These are phyloP conservation scores for Phytophthora chlamydospora DNA, from an alignment of 352 stramenopile genomes.

Conservation along the genomic window DNA sequence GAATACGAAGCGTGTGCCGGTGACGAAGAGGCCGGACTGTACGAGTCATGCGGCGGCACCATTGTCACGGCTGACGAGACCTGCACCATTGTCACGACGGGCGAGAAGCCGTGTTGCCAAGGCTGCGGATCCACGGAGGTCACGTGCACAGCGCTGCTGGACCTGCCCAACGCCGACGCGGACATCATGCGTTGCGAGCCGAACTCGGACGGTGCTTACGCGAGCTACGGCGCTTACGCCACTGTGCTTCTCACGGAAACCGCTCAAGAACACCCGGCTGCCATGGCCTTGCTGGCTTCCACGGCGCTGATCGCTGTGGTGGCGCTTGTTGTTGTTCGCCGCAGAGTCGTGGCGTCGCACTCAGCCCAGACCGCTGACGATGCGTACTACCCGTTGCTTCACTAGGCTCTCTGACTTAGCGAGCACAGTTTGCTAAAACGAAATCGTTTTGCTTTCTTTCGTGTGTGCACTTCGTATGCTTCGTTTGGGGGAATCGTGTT, in stretches of 20 bases:
- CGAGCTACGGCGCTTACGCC: conserved; percentile 23
- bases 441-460: too few relatives aligned
- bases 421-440: not conserved
- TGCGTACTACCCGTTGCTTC: conserved; percentile 67
- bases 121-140: conserved; percentile 36
- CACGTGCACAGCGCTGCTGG: conserved; percentile 49
- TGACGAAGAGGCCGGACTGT: conserved; percentile 38
- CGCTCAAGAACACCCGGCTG: conserved; percentile 34
- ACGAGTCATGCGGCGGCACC: conserved; percentile 53
- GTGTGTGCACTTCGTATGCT: not conserved
- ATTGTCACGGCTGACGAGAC: conserved; percentile 29
- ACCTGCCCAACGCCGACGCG: conserved; percentile 39
- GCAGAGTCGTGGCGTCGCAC: conserved; percentile 16
- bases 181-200: conserved; percentile 72
- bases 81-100: conserved; percentile 35
- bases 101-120: conserved; percentile 53
- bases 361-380: conserved; percentile 40
- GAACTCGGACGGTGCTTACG: conserved; percentile 19
- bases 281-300: conserved; percentile 38
- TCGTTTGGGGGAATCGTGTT: too few relatives aligned
- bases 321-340: conserved; percentile 58
- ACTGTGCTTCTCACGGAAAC: conserved; percentile 33
- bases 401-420: conserved; percentile 28
- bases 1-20: conserved; percentile 44
- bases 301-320: conserved; percentile 57